phyloP scores from a whole-genome alignment of 768 basidiomycete species.

The Vararia minispora region DNA sequence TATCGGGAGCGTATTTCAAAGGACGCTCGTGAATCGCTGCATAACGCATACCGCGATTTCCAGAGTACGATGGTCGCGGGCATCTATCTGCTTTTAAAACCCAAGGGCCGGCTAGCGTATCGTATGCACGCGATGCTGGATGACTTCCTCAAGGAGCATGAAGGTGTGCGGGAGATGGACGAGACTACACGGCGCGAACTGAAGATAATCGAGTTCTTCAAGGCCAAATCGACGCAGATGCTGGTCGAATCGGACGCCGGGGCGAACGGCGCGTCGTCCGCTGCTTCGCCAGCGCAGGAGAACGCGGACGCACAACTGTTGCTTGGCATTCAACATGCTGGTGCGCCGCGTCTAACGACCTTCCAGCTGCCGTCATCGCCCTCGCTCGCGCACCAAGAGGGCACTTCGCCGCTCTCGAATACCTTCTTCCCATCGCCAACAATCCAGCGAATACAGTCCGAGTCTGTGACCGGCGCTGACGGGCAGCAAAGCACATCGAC shows the following conservation, averaged over 20 bases:
- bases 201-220: constrained; percentile 77
- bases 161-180: constrained; percentile 52
- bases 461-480: constrained; percentile 32
- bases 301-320: no score
- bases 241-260: constrained; percentile 12
- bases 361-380: constrained; percentile 14
- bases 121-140: constrained; percentile 76
- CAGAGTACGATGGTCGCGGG: constrained; percentile 86
- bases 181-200: constrained; percentile 76
- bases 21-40: constrained; percentile 57
- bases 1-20: constrained; percentile 52
- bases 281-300: constrained; percentile 1
- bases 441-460: constrained; percentile 53
- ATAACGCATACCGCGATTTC: constrained; percentile 80
- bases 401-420: constrained; percentile 1
- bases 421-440: constrained; percentile 36
- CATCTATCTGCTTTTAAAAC: constrained; percentile 75
- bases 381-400: constrained; percentile 4
- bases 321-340: constrained; percentile 20
- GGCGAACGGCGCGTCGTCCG: constrained; percentile 4
- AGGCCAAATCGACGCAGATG: constrained; percentile 50
- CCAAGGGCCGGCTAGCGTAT: constrained; percentile 53
- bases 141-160: constrained; percentile 60
- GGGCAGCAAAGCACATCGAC: constrained; percentile 50
- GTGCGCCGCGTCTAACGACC: constrained; percentile 19